Conservation (phyloP, 345 rosid genomes). For the Lagerstroemia speciosa region DNA sequence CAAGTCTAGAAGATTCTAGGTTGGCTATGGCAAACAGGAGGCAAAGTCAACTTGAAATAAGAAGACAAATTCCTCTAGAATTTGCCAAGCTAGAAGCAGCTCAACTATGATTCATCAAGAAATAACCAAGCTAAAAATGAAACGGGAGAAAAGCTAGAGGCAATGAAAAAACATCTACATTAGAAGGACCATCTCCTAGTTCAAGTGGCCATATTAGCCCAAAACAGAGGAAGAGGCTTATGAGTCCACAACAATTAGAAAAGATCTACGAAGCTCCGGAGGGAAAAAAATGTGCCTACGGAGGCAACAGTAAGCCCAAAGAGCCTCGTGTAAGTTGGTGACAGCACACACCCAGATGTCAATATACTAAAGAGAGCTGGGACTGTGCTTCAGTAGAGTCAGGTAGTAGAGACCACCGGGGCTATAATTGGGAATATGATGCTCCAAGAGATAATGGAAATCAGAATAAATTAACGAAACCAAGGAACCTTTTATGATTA, state of each 20-base stretch:
- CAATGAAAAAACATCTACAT: neutral
- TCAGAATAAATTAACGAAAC: neutral
- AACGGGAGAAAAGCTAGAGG: neutral
- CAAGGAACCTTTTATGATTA: no score
- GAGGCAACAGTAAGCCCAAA: neutral
- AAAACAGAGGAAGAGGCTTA: neutral
- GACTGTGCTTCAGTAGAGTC: no score
- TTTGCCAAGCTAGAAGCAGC: neutral
- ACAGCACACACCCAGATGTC: no score
- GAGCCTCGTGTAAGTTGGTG: no score
- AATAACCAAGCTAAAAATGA: neutral
- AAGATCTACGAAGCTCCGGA: neutral
- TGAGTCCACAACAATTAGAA: neutral
- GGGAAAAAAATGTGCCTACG: neutral
- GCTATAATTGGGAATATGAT: no score
- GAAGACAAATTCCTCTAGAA: neutral
- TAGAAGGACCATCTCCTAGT: neutral
- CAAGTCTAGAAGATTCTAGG: neutral
- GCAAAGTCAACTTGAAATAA: neutral
- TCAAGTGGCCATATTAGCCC: neutral
- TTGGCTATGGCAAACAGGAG: neutral
- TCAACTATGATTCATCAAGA: neutral
- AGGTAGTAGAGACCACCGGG: no score
- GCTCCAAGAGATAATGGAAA: neutral
- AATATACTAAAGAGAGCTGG: no score